Evolutionary conservation across 257 asterid genomes (phyloP).

Genomic region (Schizonepeta tenuifolia): DNA sequence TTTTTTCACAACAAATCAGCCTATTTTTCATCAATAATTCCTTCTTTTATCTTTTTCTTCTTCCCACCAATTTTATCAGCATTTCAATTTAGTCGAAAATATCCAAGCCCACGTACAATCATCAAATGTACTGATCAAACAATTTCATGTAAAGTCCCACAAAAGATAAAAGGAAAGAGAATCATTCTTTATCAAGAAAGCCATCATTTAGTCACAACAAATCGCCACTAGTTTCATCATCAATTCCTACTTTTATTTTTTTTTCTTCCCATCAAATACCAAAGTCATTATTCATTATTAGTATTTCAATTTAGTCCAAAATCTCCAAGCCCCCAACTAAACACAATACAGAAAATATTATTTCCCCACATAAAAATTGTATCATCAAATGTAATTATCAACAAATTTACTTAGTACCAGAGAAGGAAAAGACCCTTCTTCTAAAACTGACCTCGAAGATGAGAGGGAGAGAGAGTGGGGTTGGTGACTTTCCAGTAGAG

Average conservation of each 20-base stretch:
- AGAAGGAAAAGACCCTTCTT: background rate
- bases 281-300: background rate
- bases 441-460: slow-evolving; percentile 65
- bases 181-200: background rate
- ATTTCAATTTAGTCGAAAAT: background rate
- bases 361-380: slow-evolving; percentile 1
- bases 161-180: background rate
- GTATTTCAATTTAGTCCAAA: background rate
- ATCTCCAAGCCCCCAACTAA: slow-evolving; percentile 2
- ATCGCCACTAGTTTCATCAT: background rate
- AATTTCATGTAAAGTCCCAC: background rate
- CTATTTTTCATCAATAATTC: background rate
- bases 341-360: background rate
- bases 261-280: background rate
- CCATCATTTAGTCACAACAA: background rate
- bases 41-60: background rate
- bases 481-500: slow-evolving; percentile 89
- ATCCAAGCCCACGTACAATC: background rate
- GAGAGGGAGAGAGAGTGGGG: slow-evolving; percentile 93
- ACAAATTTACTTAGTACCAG: background rate
- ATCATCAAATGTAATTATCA: background rate
- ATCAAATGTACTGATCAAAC: background rate
- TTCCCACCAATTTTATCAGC: background rate
- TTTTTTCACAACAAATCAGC: background rate
- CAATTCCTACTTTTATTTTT: background rate